Evolutionary conservation across 78 protist species (phyloP).

Genomic region (Isochrysis galbana): DNA sequence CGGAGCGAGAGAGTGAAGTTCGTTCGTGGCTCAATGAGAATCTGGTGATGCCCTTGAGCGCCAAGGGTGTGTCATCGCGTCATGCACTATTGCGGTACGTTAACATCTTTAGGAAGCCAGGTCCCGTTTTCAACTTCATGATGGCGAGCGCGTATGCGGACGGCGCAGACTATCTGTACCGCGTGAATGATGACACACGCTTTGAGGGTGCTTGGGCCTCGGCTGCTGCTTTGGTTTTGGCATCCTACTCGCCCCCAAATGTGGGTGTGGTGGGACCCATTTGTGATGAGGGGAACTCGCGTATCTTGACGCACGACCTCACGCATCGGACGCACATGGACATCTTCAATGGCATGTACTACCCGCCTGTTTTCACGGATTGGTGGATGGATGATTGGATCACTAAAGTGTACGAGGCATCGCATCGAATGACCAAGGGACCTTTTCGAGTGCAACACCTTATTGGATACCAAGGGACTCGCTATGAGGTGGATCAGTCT

Average conservation of each 20-base stretch:
- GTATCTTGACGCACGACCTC: background rate
- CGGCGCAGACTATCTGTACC: slow-evolving; percentile 8
- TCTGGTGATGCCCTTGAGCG: background rate
- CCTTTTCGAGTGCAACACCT: background rate
- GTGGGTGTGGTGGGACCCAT: slow-evolving; percentile 16
- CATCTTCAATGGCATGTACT: background rate
- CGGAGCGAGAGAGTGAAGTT: no score
- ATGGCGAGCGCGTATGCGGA: background rate
- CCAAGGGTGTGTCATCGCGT: background rate
- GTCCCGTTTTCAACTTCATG: slow-evolving; percentile 27
- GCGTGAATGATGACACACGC: background rate
- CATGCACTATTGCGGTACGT: background rate
- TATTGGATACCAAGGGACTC: background rate
- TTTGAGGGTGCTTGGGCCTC: background rate
- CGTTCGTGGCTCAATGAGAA: background rate
- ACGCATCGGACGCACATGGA: background rate
- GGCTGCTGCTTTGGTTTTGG: background rate
- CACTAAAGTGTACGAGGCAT: background rate
- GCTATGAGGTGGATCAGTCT: background rate
- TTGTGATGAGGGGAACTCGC: background rate
- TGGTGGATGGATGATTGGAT: slow-evolving; percentile 32
- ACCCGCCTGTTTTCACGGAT: background rate
- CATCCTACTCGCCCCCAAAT: background rate
- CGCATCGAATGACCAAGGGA: background rate
- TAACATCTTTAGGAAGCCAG: background rate